Evolutionary conservation across 2,329 filamentous ascomycete species (phyloP), one percentile per base, ranked within the genome.

Genomic region (Myrmaecium sp.): DNA sequence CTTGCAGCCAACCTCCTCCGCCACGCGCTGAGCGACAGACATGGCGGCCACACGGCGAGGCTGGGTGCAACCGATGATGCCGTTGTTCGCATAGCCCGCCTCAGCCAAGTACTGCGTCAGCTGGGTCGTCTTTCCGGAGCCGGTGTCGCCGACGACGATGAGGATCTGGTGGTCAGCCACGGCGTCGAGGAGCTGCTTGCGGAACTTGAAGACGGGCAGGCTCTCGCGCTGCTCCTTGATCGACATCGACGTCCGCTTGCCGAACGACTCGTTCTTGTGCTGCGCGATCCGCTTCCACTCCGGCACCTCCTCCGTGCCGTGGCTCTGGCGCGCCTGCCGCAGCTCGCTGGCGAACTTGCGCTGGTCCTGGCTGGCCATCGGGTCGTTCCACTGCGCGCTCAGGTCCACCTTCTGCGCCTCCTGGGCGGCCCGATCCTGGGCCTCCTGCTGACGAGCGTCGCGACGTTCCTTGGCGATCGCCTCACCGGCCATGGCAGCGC

Each of bases 11-110:
- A 98, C 77, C 58, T 98, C 89, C 46, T 93, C 74, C 15, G 91
- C 83, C 17, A 98, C 89, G 76, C 89, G 86, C 57, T 95, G 82
- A 18, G 89, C 89, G 11, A 98, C 89, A 24, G 84, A 94, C 83
- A 94, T 98, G 44, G 89, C 89, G 32, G 91, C 89, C 29, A 98
- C 89, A 69, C 89, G 80, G 52, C 91, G 78, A 35, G 89, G 89
- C 40, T 98, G 89, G 0, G 91, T 98, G 47, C 89, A 98, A 1
- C 89, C 89, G 24, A 98, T 89, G 32, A 94, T 77, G 17, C 84
- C 82, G 31, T 77, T 60, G 37, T 91, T 79, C 2, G 75, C 77
- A 43, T 91, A 94, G 0, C 89, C 89, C 25, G 70, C 84, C 52
- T 98, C 89, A 1, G 84, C 86, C 11, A 98, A 64, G 40, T 91